Percentiles rank a stretch among this genome's conserved stretches.
Conservation (phyloP, 441 rosid genomes). For the Kokia cookei region DNA sequence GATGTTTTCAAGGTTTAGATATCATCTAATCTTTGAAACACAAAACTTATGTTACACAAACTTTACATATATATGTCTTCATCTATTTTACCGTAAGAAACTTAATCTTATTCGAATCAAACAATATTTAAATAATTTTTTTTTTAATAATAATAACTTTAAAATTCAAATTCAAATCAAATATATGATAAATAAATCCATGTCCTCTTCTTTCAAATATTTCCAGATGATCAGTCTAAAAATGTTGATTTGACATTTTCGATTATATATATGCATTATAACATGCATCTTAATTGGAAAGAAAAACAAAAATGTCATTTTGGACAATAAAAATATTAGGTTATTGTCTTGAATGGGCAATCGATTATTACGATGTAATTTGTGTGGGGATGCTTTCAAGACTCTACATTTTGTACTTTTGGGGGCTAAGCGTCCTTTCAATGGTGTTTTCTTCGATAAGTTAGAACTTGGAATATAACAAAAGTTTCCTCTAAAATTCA, state of each 20-base stretch:
- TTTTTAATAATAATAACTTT: too few relatives aligned
- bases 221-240: too few relatives aligned
- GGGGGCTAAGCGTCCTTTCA: conserved; percentile 1
- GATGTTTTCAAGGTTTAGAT: conserved; percentile 13
- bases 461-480: background rate
- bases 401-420: conserved; percentile 16
- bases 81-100: too few relatives aligned
- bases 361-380: conserved; percentile 23
- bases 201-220: too few relatives aligned
- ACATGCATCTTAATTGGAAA: background rate
- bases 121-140: too few relatives aligned
- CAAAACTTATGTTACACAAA: background rate
- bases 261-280: background rate
- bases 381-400: conserved; percentile 23
- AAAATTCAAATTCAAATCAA: too few relatives aligned
- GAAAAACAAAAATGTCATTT: background rate
- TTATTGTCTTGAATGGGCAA: conserved; percentile 13
- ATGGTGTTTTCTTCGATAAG: background rate
- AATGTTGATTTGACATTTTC: background rate
- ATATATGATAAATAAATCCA: too few relatives aligned
- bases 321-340: background rate
- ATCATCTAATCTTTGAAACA: conserved; percentile 1
- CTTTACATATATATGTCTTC: background rate
- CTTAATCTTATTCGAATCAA: too few relatives aligned
- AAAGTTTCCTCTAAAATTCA: conserved; percentile 10